These are phyloP conservation scores for Spiromastix sp. DNA, from an alignment of 2,329 filamentous ascomycete genomes.

Conservation along the genomic window DNA sequence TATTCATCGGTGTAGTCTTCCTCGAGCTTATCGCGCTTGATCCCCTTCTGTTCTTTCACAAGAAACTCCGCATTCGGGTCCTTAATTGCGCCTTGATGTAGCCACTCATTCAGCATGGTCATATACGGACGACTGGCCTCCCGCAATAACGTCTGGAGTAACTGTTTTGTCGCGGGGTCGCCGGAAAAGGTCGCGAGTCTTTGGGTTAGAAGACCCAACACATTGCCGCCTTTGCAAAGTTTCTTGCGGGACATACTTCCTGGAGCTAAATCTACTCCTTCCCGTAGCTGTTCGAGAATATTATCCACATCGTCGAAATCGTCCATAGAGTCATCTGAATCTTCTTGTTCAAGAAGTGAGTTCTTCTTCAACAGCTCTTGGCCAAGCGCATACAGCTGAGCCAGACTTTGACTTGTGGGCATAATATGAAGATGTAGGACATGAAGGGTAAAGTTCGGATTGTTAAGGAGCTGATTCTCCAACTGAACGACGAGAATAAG, in stretches of 20 bases:
- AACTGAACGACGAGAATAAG: constrained; percentile 85
- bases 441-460: constrained; percentile 81
- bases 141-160: constrained; percentile 71
- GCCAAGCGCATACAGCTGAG: constrained; percentile 77
- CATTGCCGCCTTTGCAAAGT: constrained; percentile 91
- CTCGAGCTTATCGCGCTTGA: constrained; percentile 78
- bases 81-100: constrained; percentile 89
- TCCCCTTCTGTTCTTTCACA: constrained; percentile 92
- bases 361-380: constrained; percentile 84
- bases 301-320: constrained; percentile 82
- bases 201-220: constrained; percentile 78
- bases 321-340: constrained; percentile 59
- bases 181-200: constrained; percentile 83
- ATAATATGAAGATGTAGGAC: constrained; percentile 86
- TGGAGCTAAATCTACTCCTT: constrained; percentile 71
- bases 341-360: constrained; percentile 66
- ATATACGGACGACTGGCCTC: constrained; percentile 93
- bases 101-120: constrained; percentile 97
- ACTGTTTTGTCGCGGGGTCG: constrained; percentile 72
- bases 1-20: constrained; percentile 98
- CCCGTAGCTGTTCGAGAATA: constrained; percentile 78
- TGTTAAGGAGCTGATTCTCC: constrained; percentile 85
- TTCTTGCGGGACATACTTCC: constrained; percentile 77
- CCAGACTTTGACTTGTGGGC: constrained; percentile 81
- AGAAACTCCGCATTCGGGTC: constrained; percentile 92